Evolutionary conservation across 192 early-diverging fungal species (phyloP).

Genomic region (Coemansia nantahalensis): DNA sequence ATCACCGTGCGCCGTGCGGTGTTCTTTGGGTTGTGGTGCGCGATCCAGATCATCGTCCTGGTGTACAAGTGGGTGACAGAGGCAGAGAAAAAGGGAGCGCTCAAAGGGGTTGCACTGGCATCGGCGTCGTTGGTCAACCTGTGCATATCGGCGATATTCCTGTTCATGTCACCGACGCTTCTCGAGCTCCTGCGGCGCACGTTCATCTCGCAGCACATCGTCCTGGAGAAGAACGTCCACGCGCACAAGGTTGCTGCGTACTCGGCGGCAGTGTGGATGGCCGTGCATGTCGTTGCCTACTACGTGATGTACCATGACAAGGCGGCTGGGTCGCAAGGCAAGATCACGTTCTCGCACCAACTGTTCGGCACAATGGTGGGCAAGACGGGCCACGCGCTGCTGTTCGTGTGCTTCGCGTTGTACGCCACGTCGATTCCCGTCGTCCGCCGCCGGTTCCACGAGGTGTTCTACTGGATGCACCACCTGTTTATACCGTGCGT

Average conservation of each 20-base stretch:
- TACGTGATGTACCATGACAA: constrained; percentile 66
- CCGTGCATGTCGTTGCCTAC: constrained; percentile 66
- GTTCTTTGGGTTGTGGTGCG: constrained; percentile 59
- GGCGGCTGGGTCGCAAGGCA: constrained; percentile 27
- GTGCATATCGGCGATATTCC: constrained; percentile 58
- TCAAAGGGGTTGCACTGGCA: constrained; percentile 33
- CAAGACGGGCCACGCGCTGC: constrained; percentile 63
- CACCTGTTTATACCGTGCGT: constrained; percentile 81
- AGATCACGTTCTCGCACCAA: constrained; percentile 47
- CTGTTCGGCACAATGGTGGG: constrained; percentile 64
- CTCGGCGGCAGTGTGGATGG: constrained; percentile 67
- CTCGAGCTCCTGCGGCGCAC: constrained; percentile 74
- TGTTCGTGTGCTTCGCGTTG: constrained; percentile 40
- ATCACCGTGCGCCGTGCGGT: constrained; percentile 46
- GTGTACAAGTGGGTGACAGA: constrained; percentile 58
- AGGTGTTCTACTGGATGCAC: constrained; percentile 87
- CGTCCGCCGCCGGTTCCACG: constrained; percentile 43
- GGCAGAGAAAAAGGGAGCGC: constrained; percentile 37
- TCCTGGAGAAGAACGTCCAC: constrained; percentile 81
- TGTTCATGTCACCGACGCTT: constrained; percentile 77
- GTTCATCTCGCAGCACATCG: constrained; percentile 65
- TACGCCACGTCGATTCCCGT: constrained; percentile 36
- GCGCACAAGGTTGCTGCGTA: constrained; percentile 80
- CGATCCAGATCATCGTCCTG: constrained; percentile 59
- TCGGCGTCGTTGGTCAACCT: constrained; percentile 53